Evolutionary conservation across 495 filamentous ascomycete species (phyloP), one percentile per base, ranked within the genome.

Genomic region (Neurospora tetraspora): DNA sequence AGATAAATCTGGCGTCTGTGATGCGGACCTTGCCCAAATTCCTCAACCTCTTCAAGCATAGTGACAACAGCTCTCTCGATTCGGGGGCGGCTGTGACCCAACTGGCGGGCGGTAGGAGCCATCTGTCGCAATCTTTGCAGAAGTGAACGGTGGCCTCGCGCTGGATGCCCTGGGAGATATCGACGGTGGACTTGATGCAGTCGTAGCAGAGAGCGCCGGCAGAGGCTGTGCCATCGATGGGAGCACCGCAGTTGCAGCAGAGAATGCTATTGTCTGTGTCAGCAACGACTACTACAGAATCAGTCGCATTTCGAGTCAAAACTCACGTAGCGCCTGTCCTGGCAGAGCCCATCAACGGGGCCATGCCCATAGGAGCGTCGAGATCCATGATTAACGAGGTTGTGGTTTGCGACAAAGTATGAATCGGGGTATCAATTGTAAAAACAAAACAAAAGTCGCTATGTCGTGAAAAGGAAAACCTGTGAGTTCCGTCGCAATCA

Each of bases 1-100:
- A 99, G 75, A 97, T 93, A 79, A 99, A 99, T 77, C 89, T 91
- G 42, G 96, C 96, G 77, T 99, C 96, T 78, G 96, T 93, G 74
- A 99, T 94, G 53, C 96, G 86, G 71, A 96, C 92, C 83, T 93
- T 96, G 76, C 88, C 86, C 71, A 99, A 81, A 45, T 94, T 94
- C 70, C 89, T 86, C 71, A 99, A 81, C 77, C 92, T 92, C 77
- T 92, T 88, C 71, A 99, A 82, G 83, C 96, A 99, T 38, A 98
- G 80, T 12, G 96, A 94, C 36, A 99, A 84, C 59, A 99, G 83
- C 81, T 98, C 96, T 81, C 93, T 89, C 31, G 92, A 96, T 80
- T 98, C 96, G 40, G 86, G 92, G 8, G 87, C 81, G 5, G 95
- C 95, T 11, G 89, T 87, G 40, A 97, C 87, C 95, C 95, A 99